Evolutionary conservation across 441 rosid genomes (phyloP).

Genomic region (Theobroma grandiflorum): DNA sequence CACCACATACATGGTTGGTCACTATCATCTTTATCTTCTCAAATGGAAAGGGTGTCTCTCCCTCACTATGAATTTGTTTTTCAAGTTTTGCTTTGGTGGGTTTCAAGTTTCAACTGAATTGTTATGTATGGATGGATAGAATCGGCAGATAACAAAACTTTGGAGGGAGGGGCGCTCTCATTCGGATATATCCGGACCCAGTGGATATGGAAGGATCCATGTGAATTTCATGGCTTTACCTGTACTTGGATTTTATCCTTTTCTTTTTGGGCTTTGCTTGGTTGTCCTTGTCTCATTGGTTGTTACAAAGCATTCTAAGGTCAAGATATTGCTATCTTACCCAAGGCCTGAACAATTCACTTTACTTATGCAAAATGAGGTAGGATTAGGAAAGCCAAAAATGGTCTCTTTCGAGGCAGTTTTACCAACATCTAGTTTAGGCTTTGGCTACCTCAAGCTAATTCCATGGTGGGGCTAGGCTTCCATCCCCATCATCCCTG

Average conservation of each 20-base stretch:
- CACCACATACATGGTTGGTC: slow-evolving; percentile 43
- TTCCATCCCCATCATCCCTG: too few species aligned
- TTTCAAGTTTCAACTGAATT: background rate
- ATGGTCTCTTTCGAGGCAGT: too few species aligned
- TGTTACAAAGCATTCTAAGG: background rate
- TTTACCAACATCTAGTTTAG: too few species aligned
- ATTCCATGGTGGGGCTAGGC: too few species aligned
- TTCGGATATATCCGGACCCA: slow-evolving; percentile 15
- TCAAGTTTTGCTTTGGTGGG: background rate
- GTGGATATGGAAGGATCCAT: background rate
- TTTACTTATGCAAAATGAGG: too few species aligned
- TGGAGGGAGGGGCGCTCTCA: background rate
- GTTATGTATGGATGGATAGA: slow-evolving; percentile 18
- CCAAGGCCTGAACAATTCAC: too few species aligned
- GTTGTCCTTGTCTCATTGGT: background rate
- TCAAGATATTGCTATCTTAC: too few species aligned
- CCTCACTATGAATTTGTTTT: background rate
- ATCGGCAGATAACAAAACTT: background rate
- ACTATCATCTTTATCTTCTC: slow-evolving; percentile 38
- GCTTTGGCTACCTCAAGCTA: too few species aligned
- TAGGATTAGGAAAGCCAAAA: too few species aligned
- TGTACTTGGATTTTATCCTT: background rate
- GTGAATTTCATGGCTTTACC: background rate
- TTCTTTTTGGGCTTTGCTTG: background rate
- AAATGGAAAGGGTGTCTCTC: background rate